Evolutionary conservation across 176 grass and related monocot genomes (phyloP), one percentile per base, ranked within the genome.

Genomic region (Thalia dealbata): DNA sequence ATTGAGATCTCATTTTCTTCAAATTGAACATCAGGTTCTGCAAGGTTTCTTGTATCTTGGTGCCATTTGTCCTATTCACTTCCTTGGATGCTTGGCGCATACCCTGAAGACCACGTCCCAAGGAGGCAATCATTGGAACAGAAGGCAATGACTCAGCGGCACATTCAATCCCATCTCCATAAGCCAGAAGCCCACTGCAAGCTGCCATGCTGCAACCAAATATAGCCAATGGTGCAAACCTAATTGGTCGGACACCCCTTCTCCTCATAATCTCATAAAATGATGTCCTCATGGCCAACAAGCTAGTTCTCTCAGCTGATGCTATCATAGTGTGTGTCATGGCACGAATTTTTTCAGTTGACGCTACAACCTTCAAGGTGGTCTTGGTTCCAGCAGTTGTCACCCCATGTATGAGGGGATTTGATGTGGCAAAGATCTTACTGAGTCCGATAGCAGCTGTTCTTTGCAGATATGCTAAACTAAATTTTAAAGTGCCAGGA

Each of bases 221-320:
- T 52, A 86, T 92, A 52, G 78, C 76, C 90, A 88, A 91, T 72
- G 95, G 90, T 78, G 86, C 76, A 75, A 91, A 64, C 76, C 83
- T 88, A 58, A 91, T 82, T 75, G 85, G 80, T 44, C 75, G 85
- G 9, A 66, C 79, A 23, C 67, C 50, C 42, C 87, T 83, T 73
- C 84, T 90, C 60, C 92, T 85, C 93, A 97, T 97, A 80, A 97
- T 97, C 84, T 97, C 90, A 14, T 92, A 82, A 80, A 77, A 91
- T 13, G 93, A 84, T 11, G 89, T 92, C 69, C 93, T 82, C 89
- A 92, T 97, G 10, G 87, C 85, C 85, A 92, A 76, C 63, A 97
- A 67, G 58, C 85, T 91, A 50, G 93, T 91, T 65, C 80, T 86
- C 67, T 97, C 58, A 22, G 71, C 79, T 52, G 89, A 86, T 61